These are phyloP conservation scores for Penicillium chermesinum DNA, from an alignment of 495 filamentous ascomycete genomes.

Conservation along the genomic window DNA sequence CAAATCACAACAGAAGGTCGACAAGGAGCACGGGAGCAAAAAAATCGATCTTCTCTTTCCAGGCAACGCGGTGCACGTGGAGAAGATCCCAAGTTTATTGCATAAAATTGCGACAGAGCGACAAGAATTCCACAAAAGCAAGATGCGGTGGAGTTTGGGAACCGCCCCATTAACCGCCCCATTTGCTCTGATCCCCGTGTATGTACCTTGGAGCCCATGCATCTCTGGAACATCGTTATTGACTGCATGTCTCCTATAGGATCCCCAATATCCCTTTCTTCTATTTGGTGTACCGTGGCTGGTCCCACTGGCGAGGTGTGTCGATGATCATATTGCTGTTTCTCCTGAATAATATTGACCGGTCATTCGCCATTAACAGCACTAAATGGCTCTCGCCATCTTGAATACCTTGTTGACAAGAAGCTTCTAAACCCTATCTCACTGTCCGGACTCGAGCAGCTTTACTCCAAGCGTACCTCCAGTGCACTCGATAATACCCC, in stretches of 20 bases:
- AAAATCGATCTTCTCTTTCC: conserved; percentile 79
- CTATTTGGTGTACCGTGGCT: conserved; percentile 79
- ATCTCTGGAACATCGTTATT: not conserved
- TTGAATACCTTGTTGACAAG: conserved; percentile 72
- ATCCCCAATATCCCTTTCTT: conserved; percentile 97
- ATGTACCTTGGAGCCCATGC: conserved; percentile 37
- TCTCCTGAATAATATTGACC: conserved; percentile 6
- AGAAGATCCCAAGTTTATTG: conserved; percentile 57
- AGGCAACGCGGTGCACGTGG: conserved; percentile 55
- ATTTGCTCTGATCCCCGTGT: conserved; percentile 79
- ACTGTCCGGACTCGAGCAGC: conserved; percentile 59
- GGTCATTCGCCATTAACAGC: conserved; percentile 37
- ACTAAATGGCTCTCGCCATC: conserved; percentile 74
- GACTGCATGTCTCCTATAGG: conserved; percentile 36
- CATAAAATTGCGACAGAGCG: conserved; percentile 66
- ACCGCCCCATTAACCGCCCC: conserved; percentile 82
- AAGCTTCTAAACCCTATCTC: conserved; percentile 60
- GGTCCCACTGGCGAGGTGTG: conserved; percentile 59
- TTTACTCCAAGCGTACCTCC: conserved; percentile 56
- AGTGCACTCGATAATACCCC: conserved; percentile 16
- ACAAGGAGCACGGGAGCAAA: conserved; percentile 57
- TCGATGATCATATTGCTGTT: conserved; percentile 19
- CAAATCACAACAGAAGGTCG: conserved; percentile 56
- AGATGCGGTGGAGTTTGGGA: conserved; percentile 72
- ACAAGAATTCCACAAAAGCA: conserved; percentile 67